A percentile compares a stretch with the other conserved stretches of the same genome.
These are phyloP conservation scores for Nicotiana undulata DNA, from an alignment of 257 asterid genomes.

Conservation along the genomic window DNA sequence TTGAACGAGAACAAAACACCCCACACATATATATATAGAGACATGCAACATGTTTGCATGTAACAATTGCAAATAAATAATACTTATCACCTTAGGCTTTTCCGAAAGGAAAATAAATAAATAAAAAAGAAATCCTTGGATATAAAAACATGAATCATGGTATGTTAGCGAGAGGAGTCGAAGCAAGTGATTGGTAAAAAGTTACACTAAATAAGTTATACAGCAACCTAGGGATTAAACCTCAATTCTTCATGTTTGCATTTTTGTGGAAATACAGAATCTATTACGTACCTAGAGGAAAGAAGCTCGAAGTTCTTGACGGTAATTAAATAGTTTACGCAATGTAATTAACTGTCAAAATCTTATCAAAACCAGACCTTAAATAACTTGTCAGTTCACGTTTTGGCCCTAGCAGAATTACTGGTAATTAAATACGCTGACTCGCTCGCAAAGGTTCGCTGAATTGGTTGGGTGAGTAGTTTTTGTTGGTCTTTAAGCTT, in stretches of 20 bases:
- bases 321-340: neutral
- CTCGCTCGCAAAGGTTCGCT: too few species aligned
- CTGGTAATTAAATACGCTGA: neutral
- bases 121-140: neutral
- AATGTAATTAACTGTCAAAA: neutral
- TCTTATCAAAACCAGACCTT: neutral
- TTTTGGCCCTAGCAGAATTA: neutral
- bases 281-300: neutral
- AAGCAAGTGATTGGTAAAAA: neutral
- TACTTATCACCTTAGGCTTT: too few species aligned
- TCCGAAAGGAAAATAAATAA: too few species aligned
- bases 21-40: too few species aligned
- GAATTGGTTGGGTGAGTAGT: too few species aligned
- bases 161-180: neutral
- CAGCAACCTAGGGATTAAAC: neutral
- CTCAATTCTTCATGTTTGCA: neutral
- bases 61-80: too few species aligned
- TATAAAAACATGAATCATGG: neutral
- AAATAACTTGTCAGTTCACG: neutral
- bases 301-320: neutral
- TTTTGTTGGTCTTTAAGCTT: too few species aligned
- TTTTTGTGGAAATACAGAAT: neutral
- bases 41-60: too few species aligned
- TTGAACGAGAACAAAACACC: too few species aligned
- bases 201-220: neutral